phyloP scores from a whole-genome alignment of 345 rosid genomes.

The Mercurialis annua region DNA sequence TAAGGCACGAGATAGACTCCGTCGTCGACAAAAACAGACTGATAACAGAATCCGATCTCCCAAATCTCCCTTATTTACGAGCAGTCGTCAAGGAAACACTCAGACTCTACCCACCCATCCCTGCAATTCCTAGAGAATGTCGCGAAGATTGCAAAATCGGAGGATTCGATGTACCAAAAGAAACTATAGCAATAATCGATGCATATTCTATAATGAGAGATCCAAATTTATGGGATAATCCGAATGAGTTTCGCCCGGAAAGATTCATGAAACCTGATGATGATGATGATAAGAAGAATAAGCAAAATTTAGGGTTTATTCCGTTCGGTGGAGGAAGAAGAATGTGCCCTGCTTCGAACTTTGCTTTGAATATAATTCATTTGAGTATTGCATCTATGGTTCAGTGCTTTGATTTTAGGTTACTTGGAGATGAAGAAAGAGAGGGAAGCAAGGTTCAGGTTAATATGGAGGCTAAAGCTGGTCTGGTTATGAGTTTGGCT shows the following conservation, averaged over 20 bases:
- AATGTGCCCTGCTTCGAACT: background rate
- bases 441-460: no score
- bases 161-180: slow-evolving; percentile 8
- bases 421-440: background rate
- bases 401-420: slow-evolving; percentile 21
- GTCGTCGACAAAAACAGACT: slow-evolving; percentile 9
- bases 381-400: slow-evolving; percentile 6
- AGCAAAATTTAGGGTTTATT: background rate
- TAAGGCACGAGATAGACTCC: slow-evolving; percentile 3
- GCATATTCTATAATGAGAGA: slow-evolving; percentile 19
- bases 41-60: slow-evolving; percentile 14
- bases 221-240: slow-evolving; percentile 1
- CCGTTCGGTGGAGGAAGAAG: background rate
- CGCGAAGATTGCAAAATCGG: background rate
- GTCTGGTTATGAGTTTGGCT: slow-evolving; percentile 31
- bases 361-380: background rate
- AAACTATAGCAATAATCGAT: background rate
- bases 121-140: background rate
- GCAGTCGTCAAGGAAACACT: slow-evolving; percentile 9
- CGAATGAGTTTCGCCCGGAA: slow-evolving; percentile 1
- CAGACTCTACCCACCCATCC: background rate
- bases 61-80: slow-evolving; percentile 15
- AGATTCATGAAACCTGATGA: slow-evolving; percentile 1
- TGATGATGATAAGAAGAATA: background rate
- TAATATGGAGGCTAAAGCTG: slow-evolving; percentile 30